Percentiles rank a stretch among this genome's conserved stretches.
Evolutionary conservation across 257 asterid genomes (phyloP).

Genomic region (Anisodus acutangulus): DNA sequence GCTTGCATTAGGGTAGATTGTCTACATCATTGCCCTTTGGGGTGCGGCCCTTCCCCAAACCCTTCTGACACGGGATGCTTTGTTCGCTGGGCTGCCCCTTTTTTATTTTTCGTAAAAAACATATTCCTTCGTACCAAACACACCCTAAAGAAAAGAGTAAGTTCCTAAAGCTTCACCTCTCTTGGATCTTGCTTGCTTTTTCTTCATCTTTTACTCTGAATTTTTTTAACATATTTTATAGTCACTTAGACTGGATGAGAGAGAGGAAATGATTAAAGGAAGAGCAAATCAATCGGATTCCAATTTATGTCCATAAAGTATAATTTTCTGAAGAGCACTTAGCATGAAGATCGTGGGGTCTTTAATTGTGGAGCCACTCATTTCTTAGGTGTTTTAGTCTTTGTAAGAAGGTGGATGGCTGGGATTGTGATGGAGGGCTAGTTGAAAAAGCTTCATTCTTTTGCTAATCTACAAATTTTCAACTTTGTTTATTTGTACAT

Average conservation of each 20-base stretch:
- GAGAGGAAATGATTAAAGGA: constrained; percentile 58
- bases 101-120: no score
- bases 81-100: no score
- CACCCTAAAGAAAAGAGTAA: neutral
- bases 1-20: no score
- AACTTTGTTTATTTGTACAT: neutral
- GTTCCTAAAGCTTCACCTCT: neutral
- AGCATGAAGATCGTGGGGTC: constrained; percentile 31
- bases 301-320: constrained; percentile 47
- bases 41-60: no score
- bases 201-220: neutral
- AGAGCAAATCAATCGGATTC: constrained; percentile 52
- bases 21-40: no score
- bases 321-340: constrained; percentile 41
- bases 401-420: constrained; percentile 13
- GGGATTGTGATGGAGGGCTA: constrained; percentile 28
- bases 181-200: neutral
- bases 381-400: constrained; percentile 19
- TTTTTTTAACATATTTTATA: constrained; percentile 21
- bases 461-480: constrained; percentile 13
- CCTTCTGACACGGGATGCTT: no score
- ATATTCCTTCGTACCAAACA: no score
- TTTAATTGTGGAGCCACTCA: constrained; percentile 37
- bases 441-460: neutral
- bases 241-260: constrained; percentile 34